Evolutionary conservation across 768 basidiomycete genomes (phyloP).

Genomic region (Cyathus striatus): DNA sequence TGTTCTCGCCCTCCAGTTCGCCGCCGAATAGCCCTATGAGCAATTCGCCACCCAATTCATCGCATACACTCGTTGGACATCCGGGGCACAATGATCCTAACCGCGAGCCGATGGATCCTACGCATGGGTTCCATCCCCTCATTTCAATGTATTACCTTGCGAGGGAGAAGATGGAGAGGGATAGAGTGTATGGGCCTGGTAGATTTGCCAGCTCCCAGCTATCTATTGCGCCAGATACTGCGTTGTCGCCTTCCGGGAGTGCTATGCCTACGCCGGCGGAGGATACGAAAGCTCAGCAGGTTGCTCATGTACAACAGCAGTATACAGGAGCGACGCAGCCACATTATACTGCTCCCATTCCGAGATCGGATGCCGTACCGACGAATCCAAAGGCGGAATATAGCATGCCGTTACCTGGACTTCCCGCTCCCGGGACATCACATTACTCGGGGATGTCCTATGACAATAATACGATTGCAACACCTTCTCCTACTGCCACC

Average conservation of each 20-base stretch:
- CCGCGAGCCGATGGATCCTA: conserved; percentile 71
- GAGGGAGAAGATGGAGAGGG: conserved; percentile 92
- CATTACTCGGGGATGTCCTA: conserved; percentile 84
- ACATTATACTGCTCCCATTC: conserved; percentile 19
- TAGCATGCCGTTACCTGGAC: conserved; percentile 75
- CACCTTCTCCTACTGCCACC: conserved; percentile 57
- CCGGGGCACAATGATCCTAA: conserved; percentile 38
- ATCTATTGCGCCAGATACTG: conserved; percentile 36
- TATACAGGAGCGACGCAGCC: conserved; percentile 13
- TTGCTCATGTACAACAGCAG: conserved; percentile 12
- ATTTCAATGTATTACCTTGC: conserved; percentile 96
- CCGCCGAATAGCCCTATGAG: conserved; percentile 33
- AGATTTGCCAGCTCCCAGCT: conserved; percentile 92
- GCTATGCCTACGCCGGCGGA: conserved; percentile 8
- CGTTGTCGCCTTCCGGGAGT: conserved; percentile 6
- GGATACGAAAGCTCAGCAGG: conserved; percentile 9
- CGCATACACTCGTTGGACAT: conserved; percentile 43
- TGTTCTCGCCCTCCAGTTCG: conserved; percentile 66
- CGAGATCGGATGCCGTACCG: conserved; percentile 19
- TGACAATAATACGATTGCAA: conserved; percentile 44
- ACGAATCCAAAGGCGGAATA: conserved; percentile 55
- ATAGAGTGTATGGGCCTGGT: conserved; percentile 88
- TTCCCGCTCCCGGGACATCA: conserved; percentile 76
- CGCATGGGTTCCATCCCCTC: conserved; percentile 89
- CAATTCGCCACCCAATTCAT: conserved; percentile 58